Evolutionary conservation across 1,284 basidiomycete genomes (phyloP), one percentile per base, ranked within the genome.

Genomic region (Trichosporon faecale): DNA sequence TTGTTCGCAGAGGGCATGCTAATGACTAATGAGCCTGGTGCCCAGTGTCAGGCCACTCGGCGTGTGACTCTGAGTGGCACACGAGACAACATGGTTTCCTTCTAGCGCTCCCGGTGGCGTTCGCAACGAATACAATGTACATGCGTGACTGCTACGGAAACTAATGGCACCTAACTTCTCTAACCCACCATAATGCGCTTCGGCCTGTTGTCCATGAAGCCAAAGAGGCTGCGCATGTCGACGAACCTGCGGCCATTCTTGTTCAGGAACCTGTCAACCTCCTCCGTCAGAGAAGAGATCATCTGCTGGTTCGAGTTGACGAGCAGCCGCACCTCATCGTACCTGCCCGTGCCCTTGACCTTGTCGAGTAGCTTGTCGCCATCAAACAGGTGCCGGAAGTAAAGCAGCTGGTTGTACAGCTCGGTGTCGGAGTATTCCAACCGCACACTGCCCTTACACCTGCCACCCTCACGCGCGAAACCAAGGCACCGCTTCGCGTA

Each of bases 211-310:
- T 81, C 80, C 89, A 94, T 91, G 79, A 91, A 92, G 44, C 89
- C 88, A 84, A 95, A 95, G 75, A 97, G 81, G 65, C 85, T 77
- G 66, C 86, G 83, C 83, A 98, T 86, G 75, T 93, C 89, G 29
- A 98, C 92, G 89, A 91, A 97, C 73, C 93, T 87, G 73, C 94
- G 86, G 35, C 92, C 94, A 80, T 91, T 94, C 80, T 90, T 88
- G 71, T 91, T 86, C 33, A 96, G 86, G 78, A 96, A 93, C 79
- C 89, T 90, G 71, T 91, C 87, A 0, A 92, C 90, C 82, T 95
- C 87, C 3, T 79, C 77, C 0, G 80, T 71, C 23, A 96, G 84
- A 27, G 90, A 85, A 6, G 57, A 31, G 57, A 61, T 61, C 21
- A 66, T 12, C 0, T 72, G 76, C 0, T 76, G 68, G 75, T 94